These are phyloP conservation scores for Insectozyma bohioensis DNA, from an alignment of 1,139 yeast species.

Conservation along the genomic window DNA sequence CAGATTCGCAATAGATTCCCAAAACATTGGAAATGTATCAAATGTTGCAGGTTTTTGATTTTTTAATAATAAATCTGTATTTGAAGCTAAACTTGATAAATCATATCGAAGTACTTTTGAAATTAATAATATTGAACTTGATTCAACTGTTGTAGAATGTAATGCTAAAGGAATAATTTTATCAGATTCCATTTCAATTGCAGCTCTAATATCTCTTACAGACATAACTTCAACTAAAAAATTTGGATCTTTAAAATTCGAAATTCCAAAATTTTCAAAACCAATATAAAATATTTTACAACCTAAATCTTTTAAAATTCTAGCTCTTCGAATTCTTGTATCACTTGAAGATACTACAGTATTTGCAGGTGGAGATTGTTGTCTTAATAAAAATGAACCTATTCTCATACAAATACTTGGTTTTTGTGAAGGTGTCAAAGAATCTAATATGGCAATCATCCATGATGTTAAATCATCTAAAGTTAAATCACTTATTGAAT, in stretches of 20 bases:
- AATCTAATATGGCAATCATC: constrained; percentile 36
- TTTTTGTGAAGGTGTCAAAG: constrained; percentile 40
- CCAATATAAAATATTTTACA: constrained; percentile 15
- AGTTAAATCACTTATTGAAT: constrained; percentile 7
- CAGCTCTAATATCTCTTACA: constrained; percentile 35
- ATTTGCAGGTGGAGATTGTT: constrained; percentile 5
- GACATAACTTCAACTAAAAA: constrained; percentile 25
- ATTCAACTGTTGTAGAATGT: constrained; percentile 13
- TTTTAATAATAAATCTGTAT: constrained; percentile 43
- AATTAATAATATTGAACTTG: constrained; percentile 43
- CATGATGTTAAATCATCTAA: constrained; percentile 40
- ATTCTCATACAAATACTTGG: constrained; percentile 42
- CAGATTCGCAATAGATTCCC: constrained; percentile 40
- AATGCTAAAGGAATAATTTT: constrained; percentile 23
- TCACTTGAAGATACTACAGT: constrained; percentile 4
- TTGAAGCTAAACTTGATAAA: constrained; percentile 53
- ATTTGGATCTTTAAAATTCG: constrained; percentile 14
- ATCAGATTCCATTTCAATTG: constrained; percentile 31
- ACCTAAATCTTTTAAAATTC: constrained; percentile 13
- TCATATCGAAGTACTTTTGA: constrained; percentile 54
- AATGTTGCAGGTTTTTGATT: constrained; percentile 40
- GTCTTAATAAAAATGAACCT: constrained; percentile 18
- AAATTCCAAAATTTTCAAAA: constrained; percentile 15
- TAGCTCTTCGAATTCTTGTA: constrained; percentile 8
- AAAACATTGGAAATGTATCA: constrained; percentile 47